These are phyloP conservation scores for Nitzschia sp. DNA, from an alignment of 108 stramenopile species.

Conservation along the genomic window DNA sequence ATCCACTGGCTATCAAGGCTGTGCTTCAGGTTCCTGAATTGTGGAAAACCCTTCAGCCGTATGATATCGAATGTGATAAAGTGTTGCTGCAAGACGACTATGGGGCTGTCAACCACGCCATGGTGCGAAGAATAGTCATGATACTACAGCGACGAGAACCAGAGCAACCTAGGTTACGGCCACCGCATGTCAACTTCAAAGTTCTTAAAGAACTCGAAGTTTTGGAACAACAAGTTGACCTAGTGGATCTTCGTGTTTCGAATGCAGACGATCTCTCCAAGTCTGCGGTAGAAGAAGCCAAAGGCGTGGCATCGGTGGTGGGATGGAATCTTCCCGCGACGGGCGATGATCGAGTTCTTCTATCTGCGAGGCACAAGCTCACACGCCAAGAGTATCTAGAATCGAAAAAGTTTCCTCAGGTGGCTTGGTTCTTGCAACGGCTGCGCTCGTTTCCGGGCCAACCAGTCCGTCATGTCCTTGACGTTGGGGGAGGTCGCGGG, in stretches of 20 bases:
- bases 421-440: constrained; percentile 44
- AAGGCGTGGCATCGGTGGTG: neutral
- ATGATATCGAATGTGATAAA: neutral
- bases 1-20: constrained; percentile 3
- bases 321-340: constrained; percentile 13
- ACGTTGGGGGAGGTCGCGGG: constrained; percentile 67
- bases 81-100: neutral
- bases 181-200: constrained; percentile 12
- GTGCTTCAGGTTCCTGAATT: neutral
- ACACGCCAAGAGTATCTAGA: constrained; percentile 48
- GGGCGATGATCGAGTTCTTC: neutral
- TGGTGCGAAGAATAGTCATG: neutral
- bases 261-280: neutral
- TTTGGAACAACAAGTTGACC: constrained; percentile 8
- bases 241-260: neutral
- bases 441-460: constrained; percentile 13
- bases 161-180: constrained; percentile 14
- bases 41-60: constrained; percentile 1
- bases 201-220: constrained; percentile 8
- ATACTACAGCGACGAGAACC: neutral
- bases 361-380: constrained; percentile 37
- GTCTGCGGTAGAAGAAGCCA: neutral
- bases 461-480: constrained; percentile 32
- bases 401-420: constrained; percentile 50
- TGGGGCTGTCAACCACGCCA: neutral